Evolutionary conservation across 2,329 filamentous ascomycete genomes (phyloP).

Genomic region (Aspergillus texensis): DNA sequence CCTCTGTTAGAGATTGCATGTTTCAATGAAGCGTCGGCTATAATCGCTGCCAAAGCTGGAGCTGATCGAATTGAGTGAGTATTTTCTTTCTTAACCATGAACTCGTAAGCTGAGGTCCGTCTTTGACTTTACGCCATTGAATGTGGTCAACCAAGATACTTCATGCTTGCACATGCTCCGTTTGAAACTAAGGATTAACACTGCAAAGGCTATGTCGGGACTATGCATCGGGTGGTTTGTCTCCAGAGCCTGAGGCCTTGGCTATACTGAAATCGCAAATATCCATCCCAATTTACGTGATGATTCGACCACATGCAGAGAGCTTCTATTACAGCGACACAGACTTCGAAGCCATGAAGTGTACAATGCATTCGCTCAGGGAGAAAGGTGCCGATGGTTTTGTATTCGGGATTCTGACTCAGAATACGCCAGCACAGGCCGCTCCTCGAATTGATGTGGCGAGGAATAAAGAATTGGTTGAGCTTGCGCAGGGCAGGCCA

Average conservation of each 20-base stretch:
- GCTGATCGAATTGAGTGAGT: slow-evolving; percentile 56
- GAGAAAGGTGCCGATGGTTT: slow-evolving; percentile 47
- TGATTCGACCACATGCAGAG: slow-evolving; percentile 56
- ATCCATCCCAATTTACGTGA: slow-evolving; percentile 51
- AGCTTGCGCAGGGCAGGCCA: slow-evolving; percentile 43
- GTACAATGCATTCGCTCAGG: slow-evolving; percentile 41
- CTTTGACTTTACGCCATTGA: background rate
- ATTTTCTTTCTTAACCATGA: slow-evolving; percentile 27
- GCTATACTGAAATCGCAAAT: slow-evolving; percentile 28
- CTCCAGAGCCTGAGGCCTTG: slow-evolving; percentile 23
- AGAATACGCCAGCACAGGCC: background rate
- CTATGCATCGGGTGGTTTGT: slow-evolving; percentile 22
- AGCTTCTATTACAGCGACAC: slow-evolving; percentile 47
- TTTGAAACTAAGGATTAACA: background rate
- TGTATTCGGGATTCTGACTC: slow-evolving; percentile 53
- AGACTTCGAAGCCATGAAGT: slow-evolving; percentile 51
- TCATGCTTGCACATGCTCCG: background rate
- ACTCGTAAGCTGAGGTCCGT: slow-evolving; percentile 31
- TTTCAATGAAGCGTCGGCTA: slow-evolving; percentile 50
- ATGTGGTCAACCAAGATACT: background rate
- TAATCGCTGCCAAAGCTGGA: slow-evolving; percentile 45
- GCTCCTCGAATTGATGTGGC: slow-evolving; percentile 40
- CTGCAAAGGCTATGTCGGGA: slow-evolving; percentile 23
- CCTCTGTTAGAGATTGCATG: slow-evolving; percentile 50
- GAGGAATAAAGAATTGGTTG: slow-evolving; percentile 47